phyloP scores from a whole-genome alignment of 208 protist genomes.

The Polymyxa betae region DNA sequence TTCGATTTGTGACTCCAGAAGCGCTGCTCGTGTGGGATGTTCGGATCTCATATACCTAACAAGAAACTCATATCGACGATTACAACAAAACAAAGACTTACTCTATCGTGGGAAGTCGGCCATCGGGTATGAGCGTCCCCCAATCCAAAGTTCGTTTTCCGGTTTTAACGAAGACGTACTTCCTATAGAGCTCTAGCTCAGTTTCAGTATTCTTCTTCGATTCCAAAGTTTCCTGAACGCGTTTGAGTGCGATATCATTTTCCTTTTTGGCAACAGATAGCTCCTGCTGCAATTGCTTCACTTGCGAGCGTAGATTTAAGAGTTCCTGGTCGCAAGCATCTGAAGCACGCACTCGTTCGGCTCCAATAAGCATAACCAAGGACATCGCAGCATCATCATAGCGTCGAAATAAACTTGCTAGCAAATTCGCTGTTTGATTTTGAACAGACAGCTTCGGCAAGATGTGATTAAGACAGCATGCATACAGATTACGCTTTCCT shows the following conservation, averaged over 20 bases:
- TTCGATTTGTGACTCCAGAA: background rate
- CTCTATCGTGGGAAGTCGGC: background rate
- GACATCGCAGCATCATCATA: background rate
- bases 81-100: too few relatives aligned
- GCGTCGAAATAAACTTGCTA: background rate
- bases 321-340: background rate
- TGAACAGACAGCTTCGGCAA: background rate
- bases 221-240: background rate
- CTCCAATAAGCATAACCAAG: background rate
- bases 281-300: background rate
- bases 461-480: background rate
- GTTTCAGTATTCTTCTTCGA: slow-evolving; percentile 13
- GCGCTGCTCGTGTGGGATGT: background rate
- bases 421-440: background rate
- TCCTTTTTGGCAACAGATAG: background rate
- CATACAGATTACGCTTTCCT: background rate
- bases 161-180: slow-evolving; percentile 35
- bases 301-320: background rate
- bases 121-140: background rate
- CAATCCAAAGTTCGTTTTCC: background rate
- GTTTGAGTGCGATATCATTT: background rate
- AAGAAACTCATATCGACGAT: too few relatives aligned
- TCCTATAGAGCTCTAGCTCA: slow-evolving; percentile 36
- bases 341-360: background rate
- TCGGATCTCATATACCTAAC: background rate